Evolutionary conservation across 1,139 yeast species (phyloP), one percentile per base, ranked within the genome.

Genomic region (Geotrichum klebahnii): DNA sequence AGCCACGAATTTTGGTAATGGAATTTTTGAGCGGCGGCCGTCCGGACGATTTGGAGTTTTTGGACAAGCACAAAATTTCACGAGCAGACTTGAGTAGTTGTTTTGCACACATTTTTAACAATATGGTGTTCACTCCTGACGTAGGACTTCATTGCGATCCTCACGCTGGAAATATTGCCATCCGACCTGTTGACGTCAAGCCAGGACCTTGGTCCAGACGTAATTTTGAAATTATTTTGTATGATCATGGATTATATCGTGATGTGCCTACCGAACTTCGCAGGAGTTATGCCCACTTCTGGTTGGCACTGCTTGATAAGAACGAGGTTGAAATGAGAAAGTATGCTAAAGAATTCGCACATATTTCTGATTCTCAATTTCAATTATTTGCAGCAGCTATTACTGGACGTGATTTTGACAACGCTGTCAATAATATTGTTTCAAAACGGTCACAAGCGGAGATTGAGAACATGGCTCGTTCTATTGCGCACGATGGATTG

Each of bases 141-240:
- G 96, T 88, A 16, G 89, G 90, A 0, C 78, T 92, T 46, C 99
- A 92, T 65, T 92, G 98, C 70, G 99, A 92, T 66, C 98, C 98
- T 0, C 99, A 92, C 66, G 96, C 96, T 12, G 99, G 99, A 0
- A 94, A 92, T 61, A 73, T 92, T 55, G 96, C 97, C 0, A 87
- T 92, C 19, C 71, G 89, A 50, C 65, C 73, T 2, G 48, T 66
- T 14, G 60, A 12, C 53, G 54, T 5, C 49, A 53, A 42, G 53
- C 52, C 44, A 56, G 50, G 5, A 70, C 45, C 50, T 5, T 43
- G 73, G 29, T 56, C 57, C 46, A 79, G 80, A 1, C 87, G 82
- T 65, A 90, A 92, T 65, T 94, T 92, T 64, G 98, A 94, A 66
- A 86, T 94, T 51, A 74, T 94, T 9, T 73, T 94, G 29, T 94